phyloP scores from a whole-genome alignment of 2,329 filamentous ascomycete genomes.

The Aspergillus novoparasiticus region DNA sequence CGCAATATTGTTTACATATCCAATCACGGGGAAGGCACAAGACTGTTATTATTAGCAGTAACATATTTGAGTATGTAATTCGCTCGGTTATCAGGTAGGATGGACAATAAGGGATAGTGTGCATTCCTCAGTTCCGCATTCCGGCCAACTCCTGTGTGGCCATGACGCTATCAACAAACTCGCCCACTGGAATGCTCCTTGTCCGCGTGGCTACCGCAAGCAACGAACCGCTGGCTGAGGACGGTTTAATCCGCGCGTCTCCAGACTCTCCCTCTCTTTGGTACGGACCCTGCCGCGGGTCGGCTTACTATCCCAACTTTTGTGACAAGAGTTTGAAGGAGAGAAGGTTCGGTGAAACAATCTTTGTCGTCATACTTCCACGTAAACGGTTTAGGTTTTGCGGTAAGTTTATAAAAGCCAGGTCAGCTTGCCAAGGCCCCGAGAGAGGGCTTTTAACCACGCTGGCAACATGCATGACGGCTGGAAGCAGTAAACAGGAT shows the following conservation, averaged over 20 bases:
- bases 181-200: background rate
- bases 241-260: background rate
- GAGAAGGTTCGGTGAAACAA: background rate
- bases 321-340: background rate
- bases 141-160: background rate
- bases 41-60: background rate
- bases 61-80: background rate
- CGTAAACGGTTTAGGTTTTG: background rate
- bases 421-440: background rate
- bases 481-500: background rate
- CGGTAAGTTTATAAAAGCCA: background rate
- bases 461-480: background rate
- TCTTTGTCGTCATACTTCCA: background rate
- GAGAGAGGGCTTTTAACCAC: background rate
- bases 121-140: conserved; percentile 7
- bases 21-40: background rate
- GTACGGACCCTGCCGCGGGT: background rate
- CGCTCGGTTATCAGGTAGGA: background rate
- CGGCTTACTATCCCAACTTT: background rate
- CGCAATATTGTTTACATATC: background rate
- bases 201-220: conserved; percentile 4
- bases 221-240: background rate
- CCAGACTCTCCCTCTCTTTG: background rate
- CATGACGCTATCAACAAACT: background rate
- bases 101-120: background rate